phyloP scores from a whole-genome alignment of 2,329 filamentous ascomycete genomes.

The Pseudogymnoascus sp. region DNA sequence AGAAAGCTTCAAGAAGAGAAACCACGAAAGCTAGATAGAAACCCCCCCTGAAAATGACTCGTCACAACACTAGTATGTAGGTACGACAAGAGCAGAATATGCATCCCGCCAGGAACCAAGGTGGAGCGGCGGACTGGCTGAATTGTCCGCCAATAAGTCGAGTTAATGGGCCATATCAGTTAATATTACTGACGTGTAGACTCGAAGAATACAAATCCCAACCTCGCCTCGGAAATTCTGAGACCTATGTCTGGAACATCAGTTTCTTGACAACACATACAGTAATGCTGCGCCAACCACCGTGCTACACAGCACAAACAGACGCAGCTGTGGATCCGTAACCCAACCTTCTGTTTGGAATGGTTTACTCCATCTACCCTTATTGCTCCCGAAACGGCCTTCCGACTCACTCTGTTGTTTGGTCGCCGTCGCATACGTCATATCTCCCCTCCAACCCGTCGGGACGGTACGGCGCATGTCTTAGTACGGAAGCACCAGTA shows the following conservation, averaged over 20 bases:
- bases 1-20: not conserved
- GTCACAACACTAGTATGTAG: not conserved
- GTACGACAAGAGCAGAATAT: not conserved
- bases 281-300: not conserved
- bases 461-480: not conserved
- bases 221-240: not conserved
- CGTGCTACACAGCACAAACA: not conserved
- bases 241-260: not conserved
- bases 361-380: not conserved
- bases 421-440: not conserved
- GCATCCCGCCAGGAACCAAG: not conserved
- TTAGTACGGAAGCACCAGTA: not conserved
- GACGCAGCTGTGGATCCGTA: not conserved
- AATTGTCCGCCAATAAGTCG: not conserved
- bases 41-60: not conserved
- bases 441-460: not conserved
- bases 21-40: not conserved
- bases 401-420: not conserved
- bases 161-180: no score
- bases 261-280: not conserved
- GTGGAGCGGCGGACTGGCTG: not conserved
- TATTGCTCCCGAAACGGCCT: not conserved
- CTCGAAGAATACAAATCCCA: not conserved
- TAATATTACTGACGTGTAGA: not conserved
- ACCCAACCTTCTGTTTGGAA: not conserved